phyloP scores from a whole-genome alignment of 352 stramenopile genomes.

The Pythium dissotocum region DNA sequence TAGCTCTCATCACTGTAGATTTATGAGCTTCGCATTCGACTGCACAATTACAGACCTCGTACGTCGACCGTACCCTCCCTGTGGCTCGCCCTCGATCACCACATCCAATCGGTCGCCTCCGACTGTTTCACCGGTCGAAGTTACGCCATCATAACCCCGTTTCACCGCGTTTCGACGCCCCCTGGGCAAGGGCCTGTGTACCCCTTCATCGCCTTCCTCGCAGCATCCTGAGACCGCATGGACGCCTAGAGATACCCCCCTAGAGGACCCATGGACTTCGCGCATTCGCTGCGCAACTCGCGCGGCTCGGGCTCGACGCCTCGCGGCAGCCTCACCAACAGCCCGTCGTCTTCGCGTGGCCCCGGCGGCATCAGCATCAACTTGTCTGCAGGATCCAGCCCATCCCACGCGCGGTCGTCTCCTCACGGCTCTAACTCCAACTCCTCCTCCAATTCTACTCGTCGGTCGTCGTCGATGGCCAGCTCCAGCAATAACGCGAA shows the following conservation, averaged over 20 bases:
- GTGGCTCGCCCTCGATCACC: neutral
- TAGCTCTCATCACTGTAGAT: no score
- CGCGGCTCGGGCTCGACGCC: constrained; percentile 30
- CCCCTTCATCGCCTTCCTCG: neutral
- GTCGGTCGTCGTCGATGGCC: constrained; percentile 8
- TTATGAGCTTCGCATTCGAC: no score
- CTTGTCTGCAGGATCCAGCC: constrained; percentile 35
- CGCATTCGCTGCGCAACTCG: constrained; percentile 35
- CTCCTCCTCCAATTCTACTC: constrained; percentile 13
- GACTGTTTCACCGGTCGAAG: constrained; percentile 4
- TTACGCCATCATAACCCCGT: neutral
- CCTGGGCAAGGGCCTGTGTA: neutral
- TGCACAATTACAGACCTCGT: no score
- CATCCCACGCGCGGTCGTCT: constrained; percentile 26
- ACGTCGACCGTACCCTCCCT: neutral
- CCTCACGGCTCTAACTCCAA: constrained; percentile 24
- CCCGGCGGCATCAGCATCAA: constrained; percentile 48
- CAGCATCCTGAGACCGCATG: neutral
- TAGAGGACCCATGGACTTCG: constrained; percentile 32
- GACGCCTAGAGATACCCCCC: neutral
- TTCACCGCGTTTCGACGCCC: neutral
- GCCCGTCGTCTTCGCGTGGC: constrained; percentile 15
- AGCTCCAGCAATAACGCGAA: constrained; percentile 10
- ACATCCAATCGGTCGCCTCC: neutral
- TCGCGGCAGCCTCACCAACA: constrained; percentile 22